These are phyloP conservation scores for Epichloe elymi DNA, from an alignment of 2,329 filamentous ascomycete genomes.

Conservation along the genomic window DNA sequence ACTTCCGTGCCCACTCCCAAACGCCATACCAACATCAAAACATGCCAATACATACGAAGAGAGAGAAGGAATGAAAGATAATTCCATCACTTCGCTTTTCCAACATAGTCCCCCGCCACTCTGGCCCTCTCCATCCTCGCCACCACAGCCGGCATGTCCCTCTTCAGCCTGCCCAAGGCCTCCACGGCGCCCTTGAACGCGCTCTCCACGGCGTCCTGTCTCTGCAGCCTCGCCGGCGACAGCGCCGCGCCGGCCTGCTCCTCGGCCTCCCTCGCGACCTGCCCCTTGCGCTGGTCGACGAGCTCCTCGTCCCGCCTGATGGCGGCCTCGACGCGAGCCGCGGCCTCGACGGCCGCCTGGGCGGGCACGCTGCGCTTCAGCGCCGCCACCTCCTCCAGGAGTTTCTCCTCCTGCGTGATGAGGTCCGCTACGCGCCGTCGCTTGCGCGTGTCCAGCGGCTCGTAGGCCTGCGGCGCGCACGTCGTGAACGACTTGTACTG, in stretches of 20 bases:
- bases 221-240: slow-evolving; percentile 25
- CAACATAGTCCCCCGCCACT: slow-evolving; percentile 44
- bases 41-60: not conserved
- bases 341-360: slow-evolving; percentile 28
- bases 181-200: slow-evolving; percentile 35
- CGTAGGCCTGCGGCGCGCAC: slow-evolving; percentile 29
- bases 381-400: slow-evolving; percentile 48
- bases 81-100: slow-evolving; percentile 16
- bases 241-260: slow-evolving; percentile 14
- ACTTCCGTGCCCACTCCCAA: not conserved
- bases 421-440: slow-evolving; percentile 46
- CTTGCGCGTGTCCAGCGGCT: slow-evolving; percentile 47
- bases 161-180: slow-evolving; percentile 39
- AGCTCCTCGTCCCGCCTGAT: slow-evolving; percentile 34
- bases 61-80: not conserved
- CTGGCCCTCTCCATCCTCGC: slow-evolving; percentile 53
- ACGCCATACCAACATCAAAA: not conserved
- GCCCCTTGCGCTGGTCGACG: slow-evolving; percentile 18
- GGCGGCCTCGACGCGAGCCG: slow-evolving; percentile 25
- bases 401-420: slow-evolving; percentile 48
- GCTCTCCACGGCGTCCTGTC: slow-evolving; percentile 30
- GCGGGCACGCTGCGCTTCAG: slow-evolving; percentile 42
- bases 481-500: slow-evolving; percentile 23
- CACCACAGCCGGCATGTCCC: slow-evolving; percentile 47
- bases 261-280: slow-evolving; percentile 11